phyloP scores from a whole-genome alignment of 2,329 filamentous ascomycete genomes.

The Ramularia collo-cygni region DNA sequence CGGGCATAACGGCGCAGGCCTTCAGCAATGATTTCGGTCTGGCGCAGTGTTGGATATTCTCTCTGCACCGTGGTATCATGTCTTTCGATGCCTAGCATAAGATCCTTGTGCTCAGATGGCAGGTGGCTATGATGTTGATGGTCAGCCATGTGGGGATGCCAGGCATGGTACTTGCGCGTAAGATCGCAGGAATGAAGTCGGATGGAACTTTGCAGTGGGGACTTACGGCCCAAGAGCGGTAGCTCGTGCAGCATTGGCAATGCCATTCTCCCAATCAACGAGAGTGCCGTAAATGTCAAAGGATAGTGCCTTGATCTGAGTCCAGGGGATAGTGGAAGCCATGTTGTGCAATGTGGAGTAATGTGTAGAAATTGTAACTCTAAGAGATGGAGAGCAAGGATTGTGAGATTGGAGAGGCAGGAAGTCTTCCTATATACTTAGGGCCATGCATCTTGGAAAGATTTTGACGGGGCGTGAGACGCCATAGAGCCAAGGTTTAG shows the following conservation, averaged over 20 bases:
- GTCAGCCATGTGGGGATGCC: no score
- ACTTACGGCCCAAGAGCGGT: conserved; percentile 39
- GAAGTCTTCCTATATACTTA: no score
- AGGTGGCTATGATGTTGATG: no score
- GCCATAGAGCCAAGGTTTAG: no score
- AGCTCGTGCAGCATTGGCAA: conserved; percentile 47
- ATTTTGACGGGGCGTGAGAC: no score
- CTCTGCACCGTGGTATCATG: conserved; percentile 46
- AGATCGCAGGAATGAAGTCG: no score
- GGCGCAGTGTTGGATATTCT: conserved; percentile 50
- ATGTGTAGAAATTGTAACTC: no score
- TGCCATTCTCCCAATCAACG: conserved; percentile 69
- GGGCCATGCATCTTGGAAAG: no score
- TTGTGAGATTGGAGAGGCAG: no score
- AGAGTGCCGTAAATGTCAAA: conserved; percentile 79
- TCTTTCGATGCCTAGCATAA: conserved; percentile 38
- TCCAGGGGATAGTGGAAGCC: conserved; percentile 25
- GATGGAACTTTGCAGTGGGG: no score
- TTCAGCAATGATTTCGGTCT: conserved; percentile 47
- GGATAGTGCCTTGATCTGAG: conserved; percentile 45
- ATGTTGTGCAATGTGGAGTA: conserved; percentile 7
- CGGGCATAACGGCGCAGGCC: conserved; percentile 25
- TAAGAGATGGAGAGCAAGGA: no score
- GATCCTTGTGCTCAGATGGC: conserved; percentile 38
- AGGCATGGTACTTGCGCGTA: no score